Evolutionary conservation across 2,329 filamentous ascomycete genomes (phyloP).

Genomic region (Apiospora saccharicola): DNA sequence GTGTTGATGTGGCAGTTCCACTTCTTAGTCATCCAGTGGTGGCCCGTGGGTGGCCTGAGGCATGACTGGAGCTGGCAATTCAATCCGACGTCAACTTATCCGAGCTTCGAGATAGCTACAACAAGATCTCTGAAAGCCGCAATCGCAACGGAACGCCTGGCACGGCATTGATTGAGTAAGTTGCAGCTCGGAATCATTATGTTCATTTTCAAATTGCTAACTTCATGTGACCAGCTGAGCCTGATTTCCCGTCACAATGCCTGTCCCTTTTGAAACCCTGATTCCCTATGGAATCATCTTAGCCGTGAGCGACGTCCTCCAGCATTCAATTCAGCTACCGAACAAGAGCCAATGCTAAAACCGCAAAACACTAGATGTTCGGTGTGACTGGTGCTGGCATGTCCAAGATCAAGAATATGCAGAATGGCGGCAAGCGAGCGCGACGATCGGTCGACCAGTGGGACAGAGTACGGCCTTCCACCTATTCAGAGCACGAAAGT

Average conservation of each 20-base stretch:
- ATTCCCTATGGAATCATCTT: constrained; percentile 72
- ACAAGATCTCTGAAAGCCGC: constrained; percentile 2
- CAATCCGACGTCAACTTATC: constrained; percentile 22
- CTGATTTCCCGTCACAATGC: constrained; percentile 54
- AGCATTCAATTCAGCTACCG: not conserved
- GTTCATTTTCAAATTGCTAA: constrained; percentile 30
- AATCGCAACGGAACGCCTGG: constrained; percentile 24
- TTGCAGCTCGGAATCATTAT: not conserved
- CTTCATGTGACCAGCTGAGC: constrained; percentile 28
- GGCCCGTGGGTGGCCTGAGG: not conserved
- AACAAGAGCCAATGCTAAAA: constrained; percentile 32
- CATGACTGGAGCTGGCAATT: not conserved
- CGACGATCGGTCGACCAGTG: constrained; percentile 69
- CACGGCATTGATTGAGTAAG: constrained; percentile 28
- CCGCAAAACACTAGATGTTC: constrained; percentile 62
- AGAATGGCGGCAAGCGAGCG: constrained; percentile 67
- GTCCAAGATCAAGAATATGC: constrained; percentile 62
- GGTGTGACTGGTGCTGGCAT: constrained; percentile 65
- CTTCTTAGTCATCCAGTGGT: constrained; percentile 1
- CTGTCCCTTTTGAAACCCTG: constrained; percentile 69
- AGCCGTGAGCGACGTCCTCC: constrained; percentile 52
- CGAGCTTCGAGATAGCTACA: constrained; percentile 22
- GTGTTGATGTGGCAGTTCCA: constrained; percentile 10
- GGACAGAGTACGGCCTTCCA: constrained; percentile 61
- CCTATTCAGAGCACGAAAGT: constrained; percentile 28